phyloP scores from a whole-genome alignment of 2,329 filamentous ascomycete species.

The Fusarium solani-melongenae region DNA sequence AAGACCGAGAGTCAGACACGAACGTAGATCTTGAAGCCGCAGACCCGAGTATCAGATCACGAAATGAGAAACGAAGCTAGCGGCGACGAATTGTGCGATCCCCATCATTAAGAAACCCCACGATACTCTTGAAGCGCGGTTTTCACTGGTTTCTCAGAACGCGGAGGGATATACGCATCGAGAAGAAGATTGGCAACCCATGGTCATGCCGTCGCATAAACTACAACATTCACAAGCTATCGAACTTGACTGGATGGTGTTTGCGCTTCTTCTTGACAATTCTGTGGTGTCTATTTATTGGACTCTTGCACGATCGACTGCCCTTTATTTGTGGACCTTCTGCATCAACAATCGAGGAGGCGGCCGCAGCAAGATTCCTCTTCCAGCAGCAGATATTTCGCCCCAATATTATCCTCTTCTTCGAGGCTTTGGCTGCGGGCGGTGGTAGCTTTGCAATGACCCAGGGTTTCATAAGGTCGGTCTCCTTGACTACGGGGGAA shows the following conservation, averaged over 20 bases:
- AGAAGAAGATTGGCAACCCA: conserved; percentile 35
- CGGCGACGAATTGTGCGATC: background rate
- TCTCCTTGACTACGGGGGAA: background rate
- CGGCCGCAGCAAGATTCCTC: background rate
- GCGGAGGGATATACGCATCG: conserved; percentile 6
- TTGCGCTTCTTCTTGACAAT: conserved; percentile 14
- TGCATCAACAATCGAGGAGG: background rate
- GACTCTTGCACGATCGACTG: conserved; percentile 11
- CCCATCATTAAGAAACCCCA: background rate
- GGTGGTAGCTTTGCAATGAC: conserved; percentile 29
- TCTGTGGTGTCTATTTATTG: conserved; percentile 17
- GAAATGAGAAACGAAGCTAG: background rate
- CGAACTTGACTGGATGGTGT: background rate
- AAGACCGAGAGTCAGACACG: background rate
- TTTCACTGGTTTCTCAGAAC: background rate
- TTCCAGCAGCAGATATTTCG: background rate
- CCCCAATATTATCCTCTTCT: conserved; percentile 8
- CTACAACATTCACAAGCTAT: conserved; percentile 17
- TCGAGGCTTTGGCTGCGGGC: conserved; percentile 13
- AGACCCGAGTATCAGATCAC: background rate
- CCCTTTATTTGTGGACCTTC: conserved; percentile 4
- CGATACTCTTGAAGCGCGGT: background rate
- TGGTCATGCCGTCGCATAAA: conserved; percentile 19
- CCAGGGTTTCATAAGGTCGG: conserved; percentile 37
- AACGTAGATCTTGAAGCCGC: background rate